Evolutionary conservation across 768 basidiomycete genomes (phyloP), one percentile per base, ranked within the genome.

Genomic region (Boletus edulis): DNA sequence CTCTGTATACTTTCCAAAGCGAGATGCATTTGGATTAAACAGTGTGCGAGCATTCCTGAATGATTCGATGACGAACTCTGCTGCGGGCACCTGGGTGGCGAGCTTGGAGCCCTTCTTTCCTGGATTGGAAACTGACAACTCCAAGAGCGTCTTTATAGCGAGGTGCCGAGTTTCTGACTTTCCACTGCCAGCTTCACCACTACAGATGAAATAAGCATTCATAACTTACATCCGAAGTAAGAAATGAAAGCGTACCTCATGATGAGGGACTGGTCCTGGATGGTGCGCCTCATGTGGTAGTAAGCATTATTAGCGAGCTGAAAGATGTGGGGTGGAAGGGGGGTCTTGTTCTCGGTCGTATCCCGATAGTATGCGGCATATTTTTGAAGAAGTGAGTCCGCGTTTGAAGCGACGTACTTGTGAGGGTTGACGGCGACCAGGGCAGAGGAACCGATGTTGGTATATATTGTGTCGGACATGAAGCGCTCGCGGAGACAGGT

Each of bases 221-320:
- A 42, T 44, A 52, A 54, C 27, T 8, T 7, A 18, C 5, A 12
- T 3, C 5, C 15, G 17, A 29, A 24, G 15, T n/a, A 22, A 29
- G 34, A 20, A 20, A 52, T 3, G n/a, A 10, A 14, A 32, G 3
- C 86, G 60, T 70, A 95, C 95, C 77, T 91, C n/a, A n/a, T n/a
- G n/a, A n/a, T n/a, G n/a, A n/a, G n/a, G n/a, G n/a, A n/a, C n/a
- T n/a, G n/a, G n/a, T n/a, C n/a, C n/a, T n/a, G n/a, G n/a, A n/a
- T n/a, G n/a, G n/a, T n/a, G n/a, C n/a, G n/a, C n/a, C n/a, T n/a
- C 94, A 98, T 96, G 72, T 98, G 93, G 70, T 94, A 98, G 73
- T 95, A 98, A 5, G 92, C 86, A 73, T 91, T 89, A 63, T 93
- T 87, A 6, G 92, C 91, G 46, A 93, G 78, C 65, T 94, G 88